phyloP scores from a whole-genome alignment of 208 protist species.

The Leishmania major region DNA sequence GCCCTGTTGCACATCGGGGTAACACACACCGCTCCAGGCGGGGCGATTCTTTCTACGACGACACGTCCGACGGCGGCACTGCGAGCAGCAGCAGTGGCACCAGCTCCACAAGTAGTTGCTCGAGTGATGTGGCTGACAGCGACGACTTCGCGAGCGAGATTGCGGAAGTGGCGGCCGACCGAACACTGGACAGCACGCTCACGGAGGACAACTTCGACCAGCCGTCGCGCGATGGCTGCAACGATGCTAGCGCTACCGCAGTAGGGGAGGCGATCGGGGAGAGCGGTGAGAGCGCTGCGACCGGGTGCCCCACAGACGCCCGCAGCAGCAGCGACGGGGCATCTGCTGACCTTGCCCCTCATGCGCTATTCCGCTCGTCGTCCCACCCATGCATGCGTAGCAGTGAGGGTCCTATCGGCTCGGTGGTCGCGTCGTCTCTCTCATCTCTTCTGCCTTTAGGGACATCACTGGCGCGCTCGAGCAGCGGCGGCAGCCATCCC shows the following conservation, averaged over 20 bases:
- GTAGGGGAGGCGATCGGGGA: slow-evolving; percentile 1
- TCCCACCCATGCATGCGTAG: slow-evolving; percentile 12
- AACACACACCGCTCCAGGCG: slow-evolving; percentile 4
- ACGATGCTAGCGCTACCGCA: slow-evolving; percentile 3
- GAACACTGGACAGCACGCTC: slow-evolving; percentile 17
- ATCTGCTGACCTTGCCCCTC: background rate
- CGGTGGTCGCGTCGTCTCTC: background rate
- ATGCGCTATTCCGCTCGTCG: background rate
- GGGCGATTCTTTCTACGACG: background rate
- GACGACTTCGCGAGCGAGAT: slow-evolving; percentile 7
- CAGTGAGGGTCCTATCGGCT: slow-evolving; percentile 8
- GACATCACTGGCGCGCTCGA: background rate
- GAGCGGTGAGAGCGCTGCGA: background rate
- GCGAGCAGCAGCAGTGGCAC: slow-evolving; percentile 4
- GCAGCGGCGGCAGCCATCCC: background rate
- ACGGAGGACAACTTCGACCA: slow-evolving; percentile 18
- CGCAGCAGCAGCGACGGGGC: slow-evolving; percentile 16
- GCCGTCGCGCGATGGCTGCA: slow-evolving; percentile 3
- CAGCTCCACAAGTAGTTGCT: slow-evolving; percentile 1
- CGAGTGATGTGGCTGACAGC: background rate
- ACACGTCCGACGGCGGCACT: slow-evolving; percentile 8
- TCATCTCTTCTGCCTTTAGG: slow-evolving; percentile 3
- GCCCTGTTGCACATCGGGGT: background rate
- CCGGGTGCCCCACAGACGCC: background rate
- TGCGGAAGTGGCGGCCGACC: background rate